Evolutionary conservation across 768 basidiomycete genomes (phyloP).

Genomic region (Lentinula boryana): DNA sequence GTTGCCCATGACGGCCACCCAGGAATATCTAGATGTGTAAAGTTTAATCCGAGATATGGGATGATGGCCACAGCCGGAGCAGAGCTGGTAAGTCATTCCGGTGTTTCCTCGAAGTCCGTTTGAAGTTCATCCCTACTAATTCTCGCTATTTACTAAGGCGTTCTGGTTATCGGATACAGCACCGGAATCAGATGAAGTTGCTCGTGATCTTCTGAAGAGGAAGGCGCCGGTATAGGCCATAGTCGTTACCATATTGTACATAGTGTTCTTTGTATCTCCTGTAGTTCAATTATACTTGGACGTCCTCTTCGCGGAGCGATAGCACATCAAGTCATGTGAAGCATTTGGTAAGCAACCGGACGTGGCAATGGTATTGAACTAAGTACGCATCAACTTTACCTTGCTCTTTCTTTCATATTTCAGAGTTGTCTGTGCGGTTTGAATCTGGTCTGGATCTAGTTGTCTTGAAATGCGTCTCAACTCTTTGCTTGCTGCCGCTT

Average conservation of each 20-base stretch:
- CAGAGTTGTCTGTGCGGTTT: too few relatives aligned
- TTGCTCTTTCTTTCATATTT: too few relatives aligned
- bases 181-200: conserved; percentile 65
- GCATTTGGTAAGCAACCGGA: too few relatives aligned
- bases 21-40: conserved; percentile 79
- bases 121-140: conserved; percentile 2
- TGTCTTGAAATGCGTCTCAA: conserved; percentile 26
- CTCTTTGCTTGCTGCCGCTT: conserved; percentile 18
- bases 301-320: too few relatives aligned
- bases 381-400: too few relatives aligned
- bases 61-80: conserved; percentile 86
- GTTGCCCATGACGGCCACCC: conserved; percentile 70
- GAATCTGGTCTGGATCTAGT: not conserved
- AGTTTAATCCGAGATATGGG: conserved; percentile 82
- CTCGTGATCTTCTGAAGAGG: conserved; percentile 62
- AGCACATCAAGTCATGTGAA: too few relatives aligned
- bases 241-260: not conserved
- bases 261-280: not conserved
- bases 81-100: conserved; percentile 56
- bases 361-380: too few relatives aligned
- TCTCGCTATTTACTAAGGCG: conserved; percentile 20
- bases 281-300: not conserved
- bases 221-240: conserved; percentile 16
- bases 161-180: conserved; percentile 51
- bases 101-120: not conserved